phyloP scores from a whole-genome alignment of 306 rosid species.

The Vachellia pachyceras region DNA sequence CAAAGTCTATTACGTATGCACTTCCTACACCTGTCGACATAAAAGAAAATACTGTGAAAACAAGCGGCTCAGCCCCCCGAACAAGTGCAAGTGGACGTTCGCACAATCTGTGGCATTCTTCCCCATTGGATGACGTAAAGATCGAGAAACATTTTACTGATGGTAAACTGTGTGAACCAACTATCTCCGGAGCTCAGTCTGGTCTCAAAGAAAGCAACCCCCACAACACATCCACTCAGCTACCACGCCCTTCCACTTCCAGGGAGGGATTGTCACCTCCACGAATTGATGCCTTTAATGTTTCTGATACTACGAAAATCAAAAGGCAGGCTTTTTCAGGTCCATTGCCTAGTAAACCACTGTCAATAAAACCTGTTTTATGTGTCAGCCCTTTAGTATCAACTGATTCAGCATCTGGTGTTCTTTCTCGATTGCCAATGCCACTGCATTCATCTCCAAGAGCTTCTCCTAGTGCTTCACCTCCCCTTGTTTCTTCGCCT shows the following conservation, averaged over 20 bases:
- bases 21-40: slow-evolving; percentile 79
- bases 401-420: slow-evolving; percentile 56
- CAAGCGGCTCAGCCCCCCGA: slow-evolving; percentile 52
- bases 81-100: slow-evolving; percentile 54
- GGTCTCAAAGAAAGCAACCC: slow-evolving; percentile 63
- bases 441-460: slow-evolving; percentile 77
- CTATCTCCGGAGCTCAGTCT: slow-evolving; percentile 46
- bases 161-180: slow-evolving; percentile 50
- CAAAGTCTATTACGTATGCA: slow-evolving; percentile 68
- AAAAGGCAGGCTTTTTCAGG: slow-evolving; percentile 85
- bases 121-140: slow-evolving; percentile 65
- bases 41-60: slow-evolving; percentile 52
- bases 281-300: slow-evolving; percentile 51
- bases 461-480: slow-evolving; percentile 76
- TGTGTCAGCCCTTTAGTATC: slow-evolving; percentile 48
- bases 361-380: slow-evolving; percentile 54
- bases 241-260: slow-evolving; percentile 70
- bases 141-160: slow-evolving; percentile 54
- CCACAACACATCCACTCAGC: slow-evolving; percentile 46
- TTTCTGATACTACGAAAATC: slow-evolving; percentile 56
- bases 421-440: slow-evolving; percentile 54
- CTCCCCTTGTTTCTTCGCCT: slow-evolving; percentile 79
- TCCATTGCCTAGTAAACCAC: slow-evolving; percentile 64
- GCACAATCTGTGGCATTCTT: slow-evolving; percentile 74
- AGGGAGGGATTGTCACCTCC: slow-evolving; percentile 55